A percentile compares a stretch with the other conserved stretches of the same genome.
Conservation (phyloP, 2,329 filamentous ascomycete genomes). For the Tolypocladium pustulatum region DNA sequence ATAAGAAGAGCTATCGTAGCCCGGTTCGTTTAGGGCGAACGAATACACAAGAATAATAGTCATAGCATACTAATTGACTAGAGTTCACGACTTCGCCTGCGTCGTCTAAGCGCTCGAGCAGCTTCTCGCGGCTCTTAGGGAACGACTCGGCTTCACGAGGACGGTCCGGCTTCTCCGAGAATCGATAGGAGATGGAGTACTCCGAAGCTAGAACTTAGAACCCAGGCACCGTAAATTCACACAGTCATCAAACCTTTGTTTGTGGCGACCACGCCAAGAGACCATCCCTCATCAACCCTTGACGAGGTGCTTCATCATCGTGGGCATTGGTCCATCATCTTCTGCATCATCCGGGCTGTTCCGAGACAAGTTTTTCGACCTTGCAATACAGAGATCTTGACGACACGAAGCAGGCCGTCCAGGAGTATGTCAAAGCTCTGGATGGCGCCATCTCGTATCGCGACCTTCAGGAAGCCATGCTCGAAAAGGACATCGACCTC, state of each 20-base stretch:
- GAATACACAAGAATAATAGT: too few species aligned
- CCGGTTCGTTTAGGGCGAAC: too few species aligned
- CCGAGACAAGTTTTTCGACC: too few species aligned
- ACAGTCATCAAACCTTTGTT: too few species aligned
- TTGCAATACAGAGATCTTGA: conserved; percentile 46
- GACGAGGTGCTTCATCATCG: too few species aligned
- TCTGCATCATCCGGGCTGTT: too few species aligned
- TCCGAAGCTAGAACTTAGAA: too few species aligned
- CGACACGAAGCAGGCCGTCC: conserved; percentile 48
- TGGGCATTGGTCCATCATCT: too few species aligned
- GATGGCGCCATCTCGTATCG: conserved; percentile 45
- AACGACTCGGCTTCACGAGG: conserved; percentile 49
- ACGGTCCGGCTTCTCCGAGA: conserved; percentile 44
- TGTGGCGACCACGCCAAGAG: too few species aligned
- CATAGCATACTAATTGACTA: conserved; percentile 48
- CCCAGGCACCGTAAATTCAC: too few species aligned
- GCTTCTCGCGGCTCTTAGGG: conserved; percentile 48
- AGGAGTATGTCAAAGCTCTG: conserved; percentile 50
- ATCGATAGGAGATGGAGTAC: conserved; percentile 53
- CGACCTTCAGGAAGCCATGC: conserved; percentile 51
- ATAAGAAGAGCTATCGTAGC: too few species aligned
- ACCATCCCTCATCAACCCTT: too few species aligned
- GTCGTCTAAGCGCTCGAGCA: conserved; percentile 50
- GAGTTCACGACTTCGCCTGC: conserved; percentile 54
- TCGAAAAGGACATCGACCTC: conserved; percentile 39